Evolutionary conservation across 495 filamentous ascomycete species (phyloP).

Genomic region (Talaromyces thailandensis): DNA sequence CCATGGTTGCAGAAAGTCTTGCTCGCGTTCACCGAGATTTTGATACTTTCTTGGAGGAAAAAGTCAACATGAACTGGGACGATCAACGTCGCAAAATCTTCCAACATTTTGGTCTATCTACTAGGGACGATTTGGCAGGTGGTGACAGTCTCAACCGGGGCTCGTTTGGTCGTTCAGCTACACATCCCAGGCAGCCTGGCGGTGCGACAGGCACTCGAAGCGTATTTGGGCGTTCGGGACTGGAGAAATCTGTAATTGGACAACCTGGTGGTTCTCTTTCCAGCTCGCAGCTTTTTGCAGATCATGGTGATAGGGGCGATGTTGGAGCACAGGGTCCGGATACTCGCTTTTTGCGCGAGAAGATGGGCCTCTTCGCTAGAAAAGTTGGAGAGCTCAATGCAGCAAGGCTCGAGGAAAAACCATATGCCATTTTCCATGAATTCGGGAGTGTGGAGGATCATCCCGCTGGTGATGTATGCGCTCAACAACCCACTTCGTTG

Average conservation of each 20-base stretch:
- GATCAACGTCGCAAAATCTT: conserved; percentile 85
- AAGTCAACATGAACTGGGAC: conserved; percentile 92
- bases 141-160: conserved; percentile 34
- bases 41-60: conserved; percentile 85
- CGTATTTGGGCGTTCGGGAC: conserved; percentile 60
- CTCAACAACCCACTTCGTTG: not conserved
- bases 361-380: conserved; percentile 67
- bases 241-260: conserved; percentile 79
- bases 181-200: conserved; percentile 16
- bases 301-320: conserved; percentile 48
- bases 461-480: conserved; percentile 53
- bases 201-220: conserved; percentile 41
- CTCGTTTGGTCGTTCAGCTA: conserved; percentile 50
- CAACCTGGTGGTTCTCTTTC: conserved; percentile 51
- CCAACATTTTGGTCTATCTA: conserved; percentile 86
- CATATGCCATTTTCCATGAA: conserved; percentile 61
- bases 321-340: conserved; percentile 42
- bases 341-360: conserved; percentile 66
- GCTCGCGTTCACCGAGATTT: conserved; percentile 83
- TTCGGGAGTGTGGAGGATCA: conserved; percentile 62
- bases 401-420: conserved; percentile 52
- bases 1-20: conserved; percentile 82
- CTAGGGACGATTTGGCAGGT: conserved; percentile 41
- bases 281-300: conserved; percentile 52
- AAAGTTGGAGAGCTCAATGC: conserved; percentile 70